Base-by-base conservation (phyloP, 2,329 filamentous ascomycete genomes). In the Arthrinium puccinioides region DNA sequence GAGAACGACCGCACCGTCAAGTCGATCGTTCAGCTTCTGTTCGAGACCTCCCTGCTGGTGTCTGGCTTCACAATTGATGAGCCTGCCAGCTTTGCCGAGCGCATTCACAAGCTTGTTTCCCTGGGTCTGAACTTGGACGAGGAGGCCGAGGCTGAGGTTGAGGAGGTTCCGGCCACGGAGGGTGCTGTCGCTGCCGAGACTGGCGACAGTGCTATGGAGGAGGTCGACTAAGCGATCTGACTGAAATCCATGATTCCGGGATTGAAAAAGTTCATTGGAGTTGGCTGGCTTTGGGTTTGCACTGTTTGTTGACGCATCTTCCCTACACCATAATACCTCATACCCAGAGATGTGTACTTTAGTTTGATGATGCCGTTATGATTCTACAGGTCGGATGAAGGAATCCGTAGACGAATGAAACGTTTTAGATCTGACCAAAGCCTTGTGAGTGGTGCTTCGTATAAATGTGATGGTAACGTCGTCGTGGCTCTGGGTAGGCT, bases 51-150 rank as follows among this genome's bases (percentile, higher is more conserved):
- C 28, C 85, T 98, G 44, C 80, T 98, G 43, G 92, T 97, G 60
- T 97, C 92, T 54, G 92, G 92, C 58, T 98, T 98, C 85, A 97
- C 92, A 65, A 97, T 98, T 56, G 92, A 98, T 44, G 92, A 98
- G 79, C 92, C 92, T 48, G 87, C 92, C 54, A 84, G 87, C 69
- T 98, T 97, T 65, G 88, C 92, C 50, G 89, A 96, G 79, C 90
- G 92, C 65, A 97, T 98, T 65, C 90, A 98, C 86, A 96, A 96
- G 84, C 88, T 98, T 51, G 89, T 98, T 50, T 94, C 90, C 53
- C 83, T 98, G 46, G 92, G 92, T 55, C 76, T 98, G 63, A 96
- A 97, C 78, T 86, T 98, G 48, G 90, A 97, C 54, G 90, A 96
- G 73, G 84, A 89, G 60, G 80, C 85, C 40, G 88, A 94, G 69